A percentile compares a stretch with the other conserved stretches of the same genome.
phyloP scores from a whole-genome alignment of 495 filamentous ascomycete genomes.

The Lichina pygmaea region DNA sequence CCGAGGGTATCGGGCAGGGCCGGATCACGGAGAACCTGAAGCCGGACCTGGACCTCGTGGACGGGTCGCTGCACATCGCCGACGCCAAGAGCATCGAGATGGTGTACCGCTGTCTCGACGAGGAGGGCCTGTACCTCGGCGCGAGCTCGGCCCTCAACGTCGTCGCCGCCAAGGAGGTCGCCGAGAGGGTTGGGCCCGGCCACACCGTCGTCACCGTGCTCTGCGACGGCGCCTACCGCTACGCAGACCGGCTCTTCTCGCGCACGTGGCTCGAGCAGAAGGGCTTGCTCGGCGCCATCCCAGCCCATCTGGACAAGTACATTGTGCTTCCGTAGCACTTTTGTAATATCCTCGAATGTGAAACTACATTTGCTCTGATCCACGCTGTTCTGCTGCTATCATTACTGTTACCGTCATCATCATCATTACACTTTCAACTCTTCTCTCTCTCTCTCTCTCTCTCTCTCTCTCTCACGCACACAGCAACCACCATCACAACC shows the following conservation, averaged over 20 bases:
- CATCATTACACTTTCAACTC: no score
- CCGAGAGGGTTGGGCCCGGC: slow-evolving; percentile 67
- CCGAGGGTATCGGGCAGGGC: slow-evolving; percentile 92
- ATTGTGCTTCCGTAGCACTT: slow-evolving; percentile 46
- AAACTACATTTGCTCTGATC: no score
- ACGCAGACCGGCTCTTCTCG: slow-evolving; percentile 82
- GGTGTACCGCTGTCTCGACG: slow-evolving; percentile 92
- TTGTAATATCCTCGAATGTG: neutral
- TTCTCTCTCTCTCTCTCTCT: no score
- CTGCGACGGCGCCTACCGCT: slow-evolving; percentile 87
- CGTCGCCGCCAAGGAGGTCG: slow-evolving; percentile 81
- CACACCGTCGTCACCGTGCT: slow-evolving; percentile 82
- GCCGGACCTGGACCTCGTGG: slow-evolving; percentile 60
- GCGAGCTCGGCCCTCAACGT: slow-evolving; percentile 86
- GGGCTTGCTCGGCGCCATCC: slow-evolving; percentile 57
- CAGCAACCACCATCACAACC: no score
- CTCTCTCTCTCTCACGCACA: no score
- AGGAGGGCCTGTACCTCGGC: slow-evolving; percentile 90
- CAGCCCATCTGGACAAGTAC: slow-evolving; percentile 67
- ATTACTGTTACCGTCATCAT: no score
- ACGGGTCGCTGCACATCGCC: slow-evolving; percentile 61
- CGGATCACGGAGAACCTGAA: slow-evolving; percentile 83
- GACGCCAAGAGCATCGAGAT: slow-evolving; percentile 93
- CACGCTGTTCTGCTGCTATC: no score
- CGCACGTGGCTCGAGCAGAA: slow-evolving; percentile 69